Conservation (phyloP, 768 basidiomycete species). For the Paxillus ammoniavirescens region DNA sequence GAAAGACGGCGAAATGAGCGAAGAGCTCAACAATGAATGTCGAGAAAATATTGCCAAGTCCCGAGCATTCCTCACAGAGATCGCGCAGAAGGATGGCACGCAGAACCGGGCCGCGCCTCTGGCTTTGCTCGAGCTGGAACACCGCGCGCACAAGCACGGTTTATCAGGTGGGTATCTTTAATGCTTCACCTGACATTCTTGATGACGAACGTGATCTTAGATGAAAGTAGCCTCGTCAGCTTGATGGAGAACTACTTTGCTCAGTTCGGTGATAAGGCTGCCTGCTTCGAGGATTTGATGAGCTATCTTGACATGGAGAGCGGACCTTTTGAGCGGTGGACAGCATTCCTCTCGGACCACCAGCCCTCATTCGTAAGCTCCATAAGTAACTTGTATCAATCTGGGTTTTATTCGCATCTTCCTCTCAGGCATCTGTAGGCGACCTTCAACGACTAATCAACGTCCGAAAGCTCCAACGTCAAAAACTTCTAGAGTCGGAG, state of each 20-base stretch:
- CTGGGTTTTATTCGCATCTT: slow-evolving; percentile 13
- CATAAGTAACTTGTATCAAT: slow-evolving; percentile 4
- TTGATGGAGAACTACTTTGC: slow-evolving; percentile 69
- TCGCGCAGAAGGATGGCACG: slow-evolving; percentile 64
- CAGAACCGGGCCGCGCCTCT: slow-evolving; percentile 75
- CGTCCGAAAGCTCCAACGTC: slow-evolving; percentile 69
- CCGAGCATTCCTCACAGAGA: slow-evolving; percentile 48
- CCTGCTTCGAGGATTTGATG: slow-evolving; percentile 84
- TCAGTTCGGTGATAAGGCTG: slow-evolving; percentile 74
- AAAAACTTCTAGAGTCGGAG: slow-evolving; percentile 48
- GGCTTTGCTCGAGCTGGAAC: slow-evolving; percentile 75
- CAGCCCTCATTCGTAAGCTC: slow-evolving; percentile 48
- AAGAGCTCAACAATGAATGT: slow-evolving; percentile 38
- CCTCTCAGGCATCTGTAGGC: slow-evolving; percentile 44
- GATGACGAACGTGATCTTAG: slow-evolving; percentile 32
- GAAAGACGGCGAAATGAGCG: slow-evolving; percentile 24
- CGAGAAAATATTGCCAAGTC: slow-evolving; percentile 41
- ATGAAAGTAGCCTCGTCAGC: slow-evolving; percentile 39
- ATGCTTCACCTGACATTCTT: neutral
- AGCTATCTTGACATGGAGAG: slow-evolving; percentile 57
- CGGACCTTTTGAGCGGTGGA: slow-evolving; percentile 50
- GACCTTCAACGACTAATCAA: slow-evolving; percentile 72
- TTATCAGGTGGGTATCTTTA: slow-evolving; percentile 38
- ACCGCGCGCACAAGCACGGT: slow-evolving; percentile 47
- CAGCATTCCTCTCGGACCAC: slow-evolving; percentile 48